These are phyloP conservation scores for Talaromyces islandicus DNA, from an alignment of 2,329 filamentous ascomycete genomes.

Conservation along the genomic window DNA sequence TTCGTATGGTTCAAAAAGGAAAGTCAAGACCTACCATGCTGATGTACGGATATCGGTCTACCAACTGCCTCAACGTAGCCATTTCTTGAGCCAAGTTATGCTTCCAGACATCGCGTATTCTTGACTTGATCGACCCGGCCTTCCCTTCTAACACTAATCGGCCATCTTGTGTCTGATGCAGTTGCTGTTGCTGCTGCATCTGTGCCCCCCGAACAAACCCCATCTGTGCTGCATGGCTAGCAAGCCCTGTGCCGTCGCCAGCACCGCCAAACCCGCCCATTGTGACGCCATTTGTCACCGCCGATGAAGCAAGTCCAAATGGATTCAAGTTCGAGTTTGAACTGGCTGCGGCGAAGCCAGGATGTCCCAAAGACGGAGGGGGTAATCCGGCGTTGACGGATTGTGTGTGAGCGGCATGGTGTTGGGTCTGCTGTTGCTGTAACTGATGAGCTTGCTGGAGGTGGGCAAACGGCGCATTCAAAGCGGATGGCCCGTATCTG, in stretches of 20 bases:
- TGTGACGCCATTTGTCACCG: conserved; percentile 50
- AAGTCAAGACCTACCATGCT: conserved; percentile 69
- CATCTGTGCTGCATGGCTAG: conserved; percentile 81
- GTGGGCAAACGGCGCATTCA: conserved; percentile 55
- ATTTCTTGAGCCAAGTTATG: conserved; percentile 89
- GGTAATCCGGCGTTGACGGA: conserved; percentile 44
- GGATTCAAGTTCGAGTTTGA: conserved; percentile 63
- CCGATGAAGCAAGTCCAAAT: conserved; percentile 50
- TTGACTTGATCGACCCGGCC: conserved; percentile 57
- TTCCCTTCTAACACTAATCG: conserved; percentile 51
- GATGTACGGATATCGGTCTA: conserved; percentile 91
- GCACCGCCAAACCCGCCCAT: conserved; percentile 52
- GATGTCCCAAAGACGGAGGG: conserved; percentile 58
- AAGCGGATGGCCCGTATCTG: conserved; percentile 53
- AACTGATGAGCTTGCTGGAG: conserved; percentile 47
- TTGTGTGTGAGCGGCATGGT: conserved; percentile 37
- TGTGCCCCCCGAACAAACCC: conserved; percentile 72
- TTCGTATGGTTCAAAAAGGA: not conserved
- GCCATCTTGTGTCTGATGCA: conserved; percentile 46
- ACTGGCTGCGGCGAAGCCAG: conserved; percentile 59
- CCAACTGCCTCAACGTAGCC: conserved; percentile 70
- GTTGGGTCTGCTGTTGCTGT: conserved; percentile 40
- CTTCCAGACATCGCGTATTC: conserved; percentile 96
- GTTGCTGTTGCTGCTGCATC: conserved; percentile 56
- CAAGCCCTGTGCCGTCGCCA: conserved; percentile 63